Evolutionary conservation across 345 rosid genomes (phyloP).

Genomic region (Dipteronia dyeriana): DNA sequence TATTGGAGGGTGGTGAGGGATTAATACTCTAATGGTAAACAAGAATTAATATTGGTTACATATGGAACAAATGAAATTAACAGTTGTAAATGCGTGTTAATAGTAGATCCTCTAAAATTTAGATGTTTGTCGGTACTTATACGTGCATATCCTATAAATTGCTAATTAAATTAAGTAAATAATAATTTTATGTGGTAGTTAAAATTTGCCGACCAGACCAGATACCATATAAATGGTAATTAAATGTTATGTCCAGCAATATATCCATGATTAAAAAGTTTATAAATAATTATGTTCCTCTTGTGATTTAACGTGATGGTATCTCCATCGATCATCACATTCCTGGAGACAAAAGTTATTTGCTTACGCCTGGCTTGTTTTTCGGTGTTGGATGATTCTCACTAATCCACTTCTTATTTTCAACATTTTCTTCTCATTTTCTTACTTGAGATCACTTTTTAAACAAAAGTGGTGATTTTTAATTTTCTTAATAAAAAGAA

Average conservation of each 20-base stretch:
- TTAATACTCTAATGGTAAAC: no score
- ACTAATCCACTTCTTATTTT: background rate
- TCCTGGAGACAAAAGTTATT: background rate
- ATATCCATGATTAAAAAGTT: constrained; percentile 1
- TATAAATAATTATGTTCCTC: background rate
- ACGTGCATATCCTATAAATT: background rate
- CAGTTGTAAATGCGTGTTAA: background rate
- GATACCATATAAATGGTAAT: background rate
- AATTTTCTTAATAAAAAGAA: no score
- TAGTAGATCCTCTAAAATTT: constrained; percentile 3
- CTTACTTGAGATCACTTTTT: background rate
- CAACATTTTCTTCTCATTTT: background rate
- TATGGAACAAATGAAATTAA: no score
- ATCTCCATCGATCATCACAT: background rate
- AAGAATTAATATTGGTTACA: no score
- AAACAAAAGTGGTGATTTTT: no score
- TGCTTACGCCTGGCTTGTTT: background rate
- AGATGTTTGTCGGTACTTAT: background rate
- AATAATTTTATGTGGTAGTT: constrained; percentile 1
- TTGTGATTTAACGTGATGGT: background rate
- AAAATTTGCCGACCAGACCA: constrained; percentile 8
- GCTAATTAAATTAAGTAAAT: background rate
- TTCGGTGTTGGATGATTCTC: background rate
- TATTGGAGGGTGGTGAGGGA: no score
- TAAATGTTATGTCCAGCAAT: constrained; percentile 1